Conservation (phyloP, 2,329 filamentous ascomycete species). For the Domatiomyces globalis region DNA sequence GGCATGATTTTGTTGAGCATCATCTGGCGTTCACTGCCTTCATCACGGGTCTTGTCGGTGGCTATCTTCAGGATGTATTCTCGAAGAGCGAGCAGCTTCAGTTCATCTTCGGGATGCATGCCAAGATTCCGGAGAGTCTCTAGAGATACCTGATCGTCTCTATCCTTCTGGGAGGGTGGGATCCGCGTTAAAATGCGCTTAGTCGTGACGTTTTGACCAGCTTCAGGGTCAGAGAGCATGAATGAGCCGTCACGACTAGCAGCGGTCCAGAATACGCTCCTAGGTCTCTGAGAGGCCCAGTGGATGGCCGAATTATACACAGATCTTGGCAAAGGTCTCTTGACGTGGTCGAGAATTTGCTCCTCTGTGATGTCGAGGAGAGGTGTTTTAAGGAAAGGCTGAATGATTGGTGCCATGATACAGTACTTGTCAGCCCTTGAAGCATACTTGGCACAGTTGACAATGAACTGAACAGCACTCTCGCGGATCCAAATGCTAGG, state of each 20-base stretch:
- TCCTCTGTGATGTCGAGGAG: conserved; percentile 58
- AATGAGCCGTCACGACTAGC: conserved; percentile 57
- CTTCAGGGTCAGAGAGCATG: conserved; percentile 47
- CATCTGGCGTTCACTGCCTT: conserved; percentile 20
- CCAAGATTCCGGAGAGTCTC: conserved; percentile 70
- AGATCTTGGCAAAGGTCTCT: conserved; percentile 61
- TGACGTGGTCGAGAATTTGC: conserved; percentile 64
- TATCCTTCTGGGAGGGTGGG: conserved; percentile 47
- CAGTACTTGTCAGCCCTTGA: conserved; percentile 70
- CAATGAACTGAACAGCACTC: conserved; percentile 70
- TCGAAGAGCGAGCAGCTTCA: conserved; percentile 69
- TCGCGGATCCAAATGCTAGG: conserved; percentile 93
- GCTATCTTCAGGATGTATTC: conserved; percentile 87
- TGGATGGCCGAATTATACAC: conserved; percentile 73
- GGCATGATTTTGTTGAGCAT: conserved; percentile 52
- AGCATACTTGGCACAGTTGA: conserved; percentile 59
- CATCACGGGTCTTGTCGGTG: conserved; percentile 44
- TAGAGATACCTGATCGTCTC: conserved; percentile 94
- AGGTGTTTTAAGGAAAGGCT: conserved; percentile 64
- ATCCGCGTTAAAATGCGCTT: conserved; percentile 37
- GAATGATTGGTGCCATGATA: conserved; percentile 65
- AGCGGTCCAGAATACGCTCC: conserved; percentile 75
- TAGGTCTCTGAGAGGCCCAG: conserved; percentile 73
- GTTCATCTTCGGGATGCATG: conserved; percentile 68
- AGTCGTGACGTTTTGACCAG: conserved; percentile 35